Evolutionary conservation across 2,329 filamentous ascomycete species (phyloP).

Genomic region (Lasiodiplodia citricola): DNA sequence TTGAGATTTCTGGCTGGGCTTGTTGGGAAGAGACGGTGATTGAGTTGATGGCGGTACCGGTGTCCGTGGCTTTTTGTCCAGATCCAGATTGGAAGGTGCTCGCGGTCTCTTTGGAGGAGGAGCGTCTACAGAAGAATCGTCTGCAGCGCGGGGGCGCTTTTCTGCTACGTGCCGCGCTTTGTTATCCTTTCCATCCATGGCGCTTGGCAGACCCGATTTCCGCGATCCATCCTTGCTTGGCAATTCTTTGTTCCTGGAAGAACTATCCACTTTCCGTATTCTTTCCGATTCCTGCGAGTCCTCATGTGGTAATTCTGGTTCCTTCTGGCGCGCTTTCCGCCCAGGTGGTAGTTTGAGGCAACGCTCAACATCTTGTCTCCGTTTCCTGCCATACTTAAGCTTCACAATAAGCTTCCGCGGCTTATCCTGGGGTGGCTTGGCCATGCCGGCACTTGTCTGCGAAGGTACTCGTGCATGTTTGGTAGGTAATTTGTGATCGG

Average conservation of each 20-base stretch:
- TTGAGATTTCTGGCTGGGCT: constrained; percentile 41
- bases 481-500: constrained; percentile 16
- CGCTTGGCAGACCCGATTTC: constrained; percentile 7
- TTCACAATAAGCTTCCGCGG: constrained; percentile 51
- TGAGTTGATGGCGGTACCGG: constrained; percentile 35
- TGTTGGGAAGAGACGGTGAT: constrained; percentile 39
- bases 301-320: constrained; percentile 12
- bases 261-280: constrained; percentile 8
- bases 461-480: constrained; percentile 20
- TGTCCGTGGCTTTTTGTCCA: constrained; percentile 40
- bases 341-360: constrained; percentile 40
- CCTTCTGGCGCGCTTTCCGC: constrained; percentile 34
- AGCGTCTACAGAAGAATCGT: constrained; percentile 32
- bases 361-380: constrained; percentile 53
- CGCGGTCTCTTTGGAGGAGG: constrained; percentile 39
- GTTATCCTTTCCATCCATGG: constrained; percentile 18
- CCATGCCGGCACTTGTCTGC: neutral
- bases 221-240: constrained; percentile 15
- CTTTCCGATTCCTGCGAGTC: constrained; percentile 24
- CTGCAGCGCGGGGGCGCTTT: constrained; percentile 43
- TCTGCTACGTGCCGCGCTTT: constrained; percentile 30
- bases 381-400: constrained; percentile 58
- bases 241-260: constrained; percentile 18
- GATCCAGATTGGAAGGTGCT: constrained; percentile 31
- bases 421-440: constrained; percentile 28